Percentiles rank a stretch among this genome's conserved stretches.
Evolutionary conservation across 2,329 filamentous ascomycete species (phyloP).

Genomic region (Elsinoe batatas): DNA sequence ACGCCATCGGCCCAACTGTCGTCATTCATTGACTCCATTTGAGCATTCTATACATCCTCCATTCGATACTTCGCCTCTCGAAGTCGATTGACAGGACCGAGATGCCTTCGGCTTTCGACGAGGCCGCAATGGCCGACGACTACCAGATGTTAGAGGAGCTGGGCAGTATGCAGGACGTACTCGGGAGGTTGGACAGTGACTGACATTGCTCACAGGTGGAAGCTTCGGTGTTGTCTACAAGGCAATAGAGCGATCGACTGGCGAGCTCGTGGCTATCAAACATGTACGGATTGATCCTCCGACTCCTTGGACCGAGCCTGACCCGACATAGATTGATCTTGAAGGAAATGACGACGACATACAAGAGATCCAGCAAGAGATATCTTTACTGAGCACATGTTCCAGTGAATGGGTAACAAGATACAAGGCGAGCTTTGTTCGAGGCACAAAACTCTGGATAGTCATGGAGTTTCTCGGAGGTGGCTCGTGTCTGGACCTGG

Average conservation of each 20-base stretch:
- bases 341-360: conserved; percentile 98
- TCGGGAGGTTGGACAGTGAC: neutral
- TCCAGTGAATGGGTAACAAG: conserved; percentile 88
- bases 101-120: conserved; percentile 17
- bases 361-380: conserved; percentile 95
- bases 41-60: neutral
- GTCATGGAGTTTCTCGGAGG: conserved; percentile 97
- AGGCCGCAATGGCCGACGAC: conserved; percentile 56
- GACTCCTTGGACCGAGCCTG: conserved; percentile 9
- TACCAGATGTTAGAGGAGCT: conserved; percentile 96
- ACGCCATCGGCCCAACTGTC: conserved; percentile 8
- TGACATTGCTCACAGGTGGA: conserved; percentile 50
- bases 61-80: neutral
- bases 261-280: conserved; percentile 92
- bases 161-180: conserved; percentile 57
- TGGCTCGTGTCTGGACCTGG: conserved; percentile 87
- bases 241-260: conserved; percentile 80
- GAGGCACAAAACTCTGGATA: conserved; percentile 96
- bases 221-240: conserved; percentile 98
- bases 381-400: conserved; percentile 88
- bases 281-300: conserved; percentile 54
- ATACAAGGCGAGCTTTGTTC: conserved; percentile 93
- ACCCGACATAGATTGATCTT: conserved; percentile 72
- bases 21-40: neutral
- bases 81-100: conserved; percentile 1